A percentile compares a stretch with the other conserved stretches of the same genome.
These are phyloP conservation scores for Cladobotryum mycophilum DNA, from an alignment of 2,329 filamentous ascomycete species.

Conservation along the genomic window DNA sequence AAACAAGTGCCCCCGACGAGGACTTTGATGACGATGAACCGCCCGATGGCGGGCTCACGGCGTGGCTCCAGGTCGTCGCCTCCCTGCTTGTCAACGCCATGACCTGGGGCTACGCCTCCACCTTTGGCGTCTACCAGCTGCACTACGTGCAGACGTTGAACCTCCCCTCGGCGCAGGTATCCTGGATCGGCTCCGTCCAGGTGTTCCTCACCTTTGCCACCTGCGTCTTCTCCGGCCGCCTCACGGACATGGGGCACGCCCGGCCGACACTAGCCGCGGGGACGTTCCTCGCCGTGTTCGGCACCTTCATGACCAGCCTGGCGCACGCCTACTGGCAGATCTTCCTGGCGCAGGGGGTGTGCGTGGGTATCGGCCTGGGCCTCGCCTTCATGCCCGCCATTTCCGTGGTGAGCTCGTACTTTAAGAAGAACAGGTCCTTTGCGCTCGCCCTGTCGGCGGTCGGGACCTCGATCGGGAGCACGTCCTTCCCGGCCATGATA, in stretches of 20 bases:
- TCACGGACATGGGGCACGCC: conserved; percentile 45
- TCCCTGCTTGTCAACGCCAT: conserved; percentile 42
- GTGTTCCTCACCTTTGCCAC: conserved; percentile 44
- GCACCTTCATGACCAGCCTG: conserved; percentile 43
- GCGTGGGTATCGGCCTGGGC: conserved; percentile 47
- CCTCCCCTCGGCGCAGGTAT: conserved; percentile 30
- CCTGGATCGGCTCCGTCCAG: conserved; percentile 45
- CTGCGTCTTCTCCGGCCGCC: conserved; percentile 41
- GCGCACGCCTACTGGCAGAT: conserved; percentile 45
- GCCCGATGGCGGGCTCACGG: conserved; percentile 41
- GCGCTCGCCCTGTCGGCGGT: conserved; percentile 55
- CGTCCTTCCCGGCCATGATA: conserved; percentile 52
- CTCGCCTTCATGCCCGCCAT: conserved; percentile 54
- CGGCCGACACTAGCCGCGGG: conserved; percentile 35
- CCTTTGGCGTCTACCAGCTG: conserved; percentile 50
- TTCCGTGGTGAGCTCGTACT: conserved; percentile 57
- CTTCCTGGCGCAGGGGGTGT: conserved; percentile 47
- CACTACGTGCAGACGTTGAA: conserved; percentile 34
- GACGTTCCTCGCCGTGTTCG: conserved; percentile 36
- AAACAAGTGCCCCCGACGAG: neutral
- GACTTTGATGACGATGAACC: neutral
- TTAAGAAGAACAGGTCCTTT: conserved; percentile 48
- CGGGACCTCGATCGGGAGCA: conserved; percentile 50
- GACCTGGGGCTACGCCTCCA: conserved; percentile 44
- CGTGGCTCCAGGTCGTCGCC: conserved; percentile 46